These are phyloP conservation scores for Marchantia polymorpha DNA, from an alignment of 225 moss, liverwort and hornwort species.

Conservation along the genomic window DNA sequence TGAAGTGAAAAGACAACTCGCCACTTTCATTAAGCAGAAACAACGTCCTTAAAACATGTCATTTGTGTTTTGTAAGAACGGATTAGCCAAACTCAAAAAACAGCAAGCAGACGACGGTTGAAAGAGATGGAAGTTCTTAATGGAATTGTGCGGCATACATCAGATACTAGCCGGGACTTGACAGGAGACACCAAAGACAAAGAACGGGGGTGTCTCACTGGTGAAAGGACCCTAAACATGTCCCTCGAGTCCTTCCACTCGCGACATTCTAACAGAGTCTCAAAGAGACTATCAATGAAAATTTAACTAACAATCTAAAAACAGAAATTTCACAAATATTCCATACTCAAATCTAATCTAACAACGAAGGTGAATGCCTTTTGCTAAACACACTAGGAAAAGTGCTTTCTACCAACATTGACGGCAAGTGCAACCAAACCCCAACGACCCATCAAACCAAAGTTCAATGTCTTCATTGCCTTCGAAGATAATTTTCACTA, in stretches of 20 bases:
- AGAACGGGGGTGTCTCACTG: neutral
- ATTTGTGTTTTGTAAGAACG: neutral
- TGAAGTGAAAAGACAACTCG: neutral
- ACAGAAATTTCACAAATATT: neutral
- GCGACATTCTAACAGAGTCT: neutral
- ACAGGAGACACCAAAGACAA: neutral
- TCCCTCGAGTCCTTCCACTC: neutral
- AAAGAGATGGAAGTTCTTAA: neutral
- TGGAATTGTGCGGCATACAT: neutral
- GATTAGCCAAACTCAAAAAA: neutral
- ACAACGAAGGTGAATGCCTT: neutral
- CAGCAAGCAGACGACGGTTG: neutral
- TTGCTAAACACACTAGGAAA: neutral
- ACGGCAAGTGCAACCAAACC: no score
- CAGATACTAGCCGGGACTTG: neutral
- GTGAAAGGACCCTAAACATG: neutral
- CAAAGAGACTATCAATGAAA: neutral
- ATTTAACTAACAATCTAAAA: neutral
- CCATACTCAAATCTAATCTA: neutral
- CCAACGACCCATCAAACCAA: no score
- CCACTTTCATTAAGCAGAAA: neutral
- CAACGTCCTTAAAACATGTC: neutral
- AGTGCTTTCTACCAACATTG: neutral
- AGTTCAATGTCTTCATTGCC: no score
- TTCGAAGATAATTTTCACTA: no score